phyloP scores from a whole-genome alignment of 768 basidiomycete genomes.

The Symmetrospora coprosmae region DNA sequence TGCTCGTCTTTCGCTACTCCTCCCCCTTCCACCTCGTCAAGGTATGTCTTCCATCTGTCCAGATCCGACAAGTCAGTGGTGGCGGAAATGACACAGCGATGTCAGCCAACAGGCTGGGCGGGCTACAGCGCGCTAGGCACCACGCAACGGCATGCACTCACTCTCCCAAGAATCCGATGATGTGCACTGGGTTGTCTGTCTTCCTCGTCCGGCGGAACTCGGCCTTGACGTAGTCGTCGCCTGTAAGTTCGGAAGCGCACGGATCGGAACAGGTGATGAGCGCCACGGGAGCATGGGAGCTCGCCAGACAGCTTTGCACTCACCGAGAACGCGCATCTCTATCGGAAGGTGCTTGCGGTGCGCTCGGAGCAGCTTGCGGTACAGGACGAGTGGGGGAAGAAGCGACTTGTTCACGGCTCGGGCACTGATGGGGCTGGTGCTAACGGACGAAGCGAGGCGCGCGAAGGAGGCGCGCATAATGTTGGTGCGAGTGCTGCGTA shows the following conservation, averaged over 20 bases:
- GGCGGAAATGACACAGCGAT: no score
- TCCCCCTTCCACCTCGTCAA: constrained; percentile 47
- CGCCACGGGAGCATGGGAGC: no score
- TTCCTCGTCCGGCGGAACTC: constrained; percentile 75
- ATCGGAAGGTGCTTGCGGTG: constrained; percentile 51
- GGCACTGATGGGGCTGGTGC: background rate
- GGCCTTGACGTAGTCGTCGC: constrained; percentile 66
- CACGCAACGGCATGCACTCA: constrained; percentile 39
- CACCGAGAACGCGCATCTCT: constrained; percentile 74
- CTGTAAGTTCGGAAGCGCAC: no score
- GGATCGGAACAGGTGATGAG: no score
- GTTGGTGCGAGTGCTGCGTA: no score
- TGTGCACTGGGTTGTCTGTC: constrained; percentile 68
- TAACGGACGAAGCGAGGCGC: constrained; percentile 1
- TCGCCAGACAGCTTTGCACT: no score
- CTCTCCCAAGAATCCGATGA: constrained; percentile 87
- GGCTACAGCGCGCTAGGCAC: background rate
- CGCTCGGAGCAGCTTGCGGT: constrained; percentile 62
- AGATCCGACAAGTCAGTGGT: no score
- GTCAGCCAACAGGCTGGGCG: background rate
- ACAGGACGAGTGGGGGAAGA: constrained; percentile 41
- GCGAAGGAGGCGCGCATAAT: background rate
- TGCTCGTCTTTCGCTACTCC: constrained; percentile 13
- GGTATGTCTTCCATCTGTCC: constrained; percentile 63
- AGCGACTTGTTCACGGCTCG: constrained; percentile 8